Base-by-base conservation (phyloP, 116 monocot genomes). In the Phalaenopsis hybrid region DNA sequence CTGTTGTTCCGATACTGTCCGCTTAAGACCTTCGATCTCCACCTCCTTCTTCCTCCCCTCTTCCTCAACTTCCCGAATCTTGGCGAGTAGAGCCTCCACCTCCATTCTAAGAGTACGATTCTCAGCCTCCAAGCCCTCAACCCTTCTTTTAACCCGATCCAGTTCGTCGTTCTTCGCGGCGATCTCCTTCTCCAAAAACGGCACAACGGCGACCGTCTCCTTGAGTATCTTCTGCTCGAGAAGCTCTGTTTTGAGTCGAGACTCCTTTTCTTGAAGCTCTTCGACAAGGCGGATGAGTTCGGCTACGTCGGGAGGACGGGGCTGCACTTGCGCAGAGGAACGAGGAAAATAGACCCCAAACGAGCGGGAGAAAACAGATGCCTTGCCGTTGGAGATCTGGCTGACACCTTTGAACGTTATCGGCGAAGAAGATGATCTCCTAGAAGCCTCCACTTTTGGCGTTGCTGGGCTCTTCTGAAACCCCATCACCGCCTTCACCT, bases 401-500 rank as follows among this genome's bases (percentile, higher is more conserved):
- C 51, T 37, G 41, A 28, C 11, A 8, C 74, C 18, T 16, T 75
- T 74, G 68, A 57, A 6, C 21, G 81, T 18, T 44, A 58, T 44
- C 5, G 90, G 76, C 44, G 92, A 89, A 12, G 81, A 63, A 69
- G 83, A 82, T 28, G 84, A 59, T 33, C 80, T 72, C 6, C 88
- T 77, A 23, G 88, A 33, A 10, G 75, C 23, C 48, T 84, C 87
- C 21, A 69, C 8, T 82, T 87, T 91, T 2, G 94, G 94, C 2
- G 90, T 90, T 2, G 85, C 77, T 6, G 94, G 92, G 86, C 88
- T 93, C 67, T 83, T 84, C 78, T 94, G 97, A 86, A 97, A 87
- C 49, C 97, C 93, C 88, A 97, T 97, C 63, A 91, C 94, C 59
- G 94, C 89, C 84, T 90, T 97, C 63, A 97, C 93, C 84, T 91